A percentile compares a stretch with the other conserved stretches of the same genome.
These are phyloP conservation scores for Hyphodiscus hymeniophilus DNA, from an alignment of 495 filamentous ascomycete genomes.

Conservation along the genomic window DNA sequence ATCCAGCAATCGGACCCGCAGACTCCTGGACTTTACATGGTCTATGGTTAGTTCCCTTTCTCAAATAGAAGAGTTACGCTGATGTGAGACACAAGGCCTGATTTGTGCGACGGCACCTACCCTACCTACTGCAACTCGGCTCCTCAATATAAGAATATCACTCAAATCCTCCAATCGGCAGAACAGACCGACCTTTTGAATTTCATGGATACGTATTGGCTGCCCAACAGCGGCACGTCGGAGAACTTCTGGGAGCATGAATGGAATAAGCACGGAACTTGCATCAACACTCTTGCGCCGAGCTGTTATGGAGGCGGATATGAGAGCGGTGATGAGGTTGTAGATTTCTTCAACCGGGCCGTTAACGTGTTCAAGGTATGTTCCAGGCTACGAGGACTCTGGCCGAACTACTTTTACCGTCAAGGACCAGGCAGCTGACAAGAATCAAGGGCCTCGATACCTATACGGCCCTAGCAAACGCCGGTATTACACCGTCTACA, in stretches of 20 bases:
- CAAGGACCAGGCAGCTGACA: too few relatives aligned
- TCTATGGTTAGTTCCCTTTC: constrained; percentile 46
- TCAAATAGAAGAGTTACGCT: background rate
- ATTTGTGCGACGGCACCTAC: constrained; percentile 76
- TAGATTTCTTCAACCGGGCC: constrained; percentile 54
- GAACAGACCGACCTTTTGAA: constrained; percentile 48
- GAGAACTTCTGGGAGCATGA: constrained; percentile 74
- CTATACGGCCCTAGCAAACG: constrained; percentile 48
- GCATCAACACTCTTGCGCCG: constrained; percentile 62
- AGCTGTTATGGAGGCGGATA: constrained; percentile 62
- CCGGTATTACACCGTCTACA: constrained; percentile 54
- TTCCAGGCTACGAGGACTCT: too few relatives aligned
- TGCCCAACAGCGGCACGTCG: constrained; percentile 47
- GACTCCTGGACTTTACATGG: constrained; percentile 86
- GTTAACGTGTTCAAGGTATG: constrained; percentile 28
- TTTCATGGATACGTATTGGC: constrained; percentile 78
- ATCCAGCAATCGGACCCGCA: constrained; percentile 58
- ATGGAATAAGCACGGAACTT: constrained; percentile 80
- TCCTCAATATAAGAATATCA: constrained; percentile 65
- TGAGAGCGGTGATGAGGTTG: constrained; percentile 45
- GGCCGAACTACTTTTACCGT: too few relatives aligned
- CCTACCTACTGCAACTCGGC: constrained; percentile 62
- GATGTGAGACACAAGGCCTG: constrained; percentile 46
- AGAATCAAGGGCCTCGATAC: constrained; percentile 30
- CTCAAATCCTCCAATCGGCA: constrained; percentile 53